Percentiles rank a stretch among this genome's conserved stretches.
Conservation (phyloP, 441 rosid genomes). For the Arabidopsis lyrata region DNA sequence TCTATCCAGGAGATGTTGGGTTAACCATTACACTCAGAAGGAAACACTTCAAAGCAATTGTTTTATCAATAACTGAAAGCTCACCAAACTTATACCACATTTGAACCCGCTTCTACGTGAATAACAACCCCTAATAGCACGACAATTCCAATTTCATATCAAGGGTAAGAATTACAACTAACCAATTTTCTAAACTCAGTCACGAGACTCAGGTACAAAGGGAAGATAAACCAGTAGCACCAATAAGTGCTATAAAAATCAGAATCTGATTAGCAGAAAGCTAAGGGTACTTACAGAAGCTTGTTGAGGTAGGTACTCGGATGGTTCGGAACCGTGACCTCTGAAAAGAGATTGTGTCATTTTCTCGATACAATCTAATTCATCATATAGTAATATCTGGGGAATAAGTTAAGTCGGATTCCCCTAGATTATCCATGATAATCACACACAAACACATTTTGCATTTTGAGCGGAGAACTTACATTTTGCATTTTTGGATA, state of each 20-base stretch:
- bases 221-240: slow-evolving; percentile 22
- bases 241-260: background rate
- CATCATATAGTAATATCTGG: too few species aligned
- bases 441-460: too few species aligned
- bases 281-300: slow-evolving; percentile 68
- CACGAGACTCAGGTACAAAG: background rate
- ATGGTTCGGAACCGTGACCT: slow-evolving; percentile 89
- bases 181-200: slow-evolving; percentile 12
- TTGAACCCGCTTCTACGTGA: background rate
- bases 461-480: background rate
- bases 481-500: background rate
- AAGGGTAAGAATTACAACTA: background rate
- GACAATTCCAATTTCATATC: background rate
- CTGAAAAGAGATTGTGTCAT: too few species aligned
- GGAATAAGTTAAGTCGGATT: too few species aligned
- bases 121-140: background rate
- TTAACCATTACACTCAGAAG: slow-evolving; percentile 5
- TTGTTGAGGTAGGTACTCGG: slow-evolving; percentile 79
- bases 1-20: background rate
- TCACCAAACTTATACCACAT: background rate
- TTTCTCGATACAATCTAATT: too few species aligned
- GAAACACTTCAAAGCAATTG: too few species aligned
- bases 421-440: too few species aligned
- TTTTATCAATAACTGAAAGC: too few species aligned
- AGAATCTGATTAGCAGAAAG: background rate